Conservation (phyloP, 352 stramenopile genomes). For the Phytophthora vignae region DNA sequence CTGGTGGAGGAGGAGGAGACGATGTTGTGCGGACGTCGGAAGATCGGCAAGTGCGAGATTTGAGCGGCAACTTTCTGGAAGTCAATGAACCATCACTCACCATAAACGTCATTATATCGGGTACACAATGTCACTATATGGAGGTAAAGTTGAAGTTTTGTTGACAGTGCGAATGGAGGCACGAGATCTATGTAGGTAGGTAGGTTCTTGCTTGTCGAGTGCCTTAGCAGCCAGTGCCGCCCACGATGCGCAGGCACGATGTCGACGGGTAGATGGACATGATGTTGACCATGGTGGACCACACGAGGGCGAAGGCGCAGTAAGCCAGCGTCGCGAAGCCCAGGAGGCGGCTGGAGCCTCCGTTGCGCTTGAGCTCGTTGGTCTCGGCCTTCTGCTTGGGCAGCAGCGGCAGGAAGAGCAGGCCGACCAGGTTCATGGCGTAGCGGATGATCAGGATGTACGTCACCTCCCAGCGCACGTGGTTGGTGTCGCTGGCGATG, state of each 20-base stretch:
- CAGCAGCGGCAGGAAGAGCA: conserved; percentile 51
- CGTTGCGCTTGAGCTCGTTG: conserved; percentile 46
- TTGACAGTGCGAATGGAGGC: conserved; percentile 6
- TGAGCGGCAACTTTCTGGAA: not conserved
- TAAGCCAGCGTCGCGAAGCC: conserved; percentile 47
- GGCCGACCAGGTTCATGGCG: conserved; percentile 36
- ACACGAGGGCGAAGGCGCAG: conserved; percentile 42
- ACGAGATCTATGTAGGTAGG: not conserved
- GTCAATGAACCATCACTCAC: no score
- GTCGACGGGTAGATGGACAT: conserved; percentile 43
- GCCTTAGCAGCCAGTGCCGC: conserved; percentile 40
- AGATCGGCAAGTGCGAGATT: conserved; percentile 23
- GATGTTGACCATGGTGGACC: conserved; percentile 44
- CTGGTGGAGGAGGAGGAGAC: not conserved
- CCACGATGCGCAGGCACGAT: conserved; percentile 38
- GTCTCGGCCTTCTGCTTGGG: conserved; percentile 59
- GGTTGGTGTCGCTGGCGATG: conserved; percentile 48
- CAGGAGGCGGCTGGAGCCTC: conserved; percentile 47
- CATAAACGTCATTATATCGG: no score
- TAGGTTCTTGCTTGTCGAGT: not conserved
- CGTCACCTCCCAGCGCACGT: conserved; percentile 51
- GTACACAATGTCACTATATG: not conserved
- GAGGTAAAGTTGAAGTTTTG: conserved; percentile 25
- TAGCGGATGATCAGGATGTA: conserved; percentile 55
- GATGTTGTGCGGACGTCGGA: conserved; percentile 5